Conservation (phyloP, 768 basidiomycete species). For the Termitomyces sp. region DNA sequence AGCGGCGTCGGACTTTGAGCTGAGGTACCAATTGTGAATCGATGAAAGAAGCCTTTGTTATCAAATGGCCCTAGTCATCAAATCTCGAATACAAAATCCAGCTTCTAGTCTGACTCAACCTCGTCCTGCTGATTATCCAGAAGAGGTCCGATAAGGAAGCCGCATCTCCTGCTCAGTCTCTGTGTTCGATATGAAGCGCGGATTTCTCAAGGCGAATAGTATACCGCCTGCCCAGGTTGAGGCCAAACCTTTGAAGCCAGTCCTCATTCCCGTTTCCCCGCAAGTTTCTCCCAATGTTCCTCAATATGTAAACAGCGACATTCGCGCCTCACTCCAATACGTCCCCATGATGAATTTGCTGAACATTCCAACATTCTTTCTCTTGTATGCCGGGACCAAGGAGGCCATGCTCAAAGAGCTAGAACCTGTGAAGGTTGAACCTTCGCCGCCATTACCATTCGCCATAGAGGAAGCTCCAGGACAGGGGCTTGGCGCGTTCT, state of each 20-base stretch:
- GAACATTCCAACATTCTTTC: not conserved
- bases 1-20: not conserved
- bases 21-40: not conserved
- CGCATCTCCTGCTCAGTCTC: not conserved
- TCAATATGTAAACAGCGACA: not conserved
- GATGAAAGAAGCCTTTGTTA: not conserved
- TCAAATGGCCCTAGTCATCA: not conserved
- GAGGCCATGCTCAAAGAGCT: not conserved
- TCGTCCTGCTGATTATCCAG: not conserved
- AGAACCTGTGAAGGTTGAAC: not conserved
- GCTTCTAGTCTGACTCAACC: not conserved
- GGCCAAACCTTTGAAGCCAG: not conserved
- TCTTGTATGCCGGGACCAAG: not conserved
- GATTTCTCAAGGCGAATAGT: not conserved
- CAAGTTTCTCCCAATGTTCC: too few relatives aligned
- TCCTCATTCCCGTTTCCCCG: not conserved
- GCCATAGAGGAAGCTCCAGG: conserved; percentile 1
- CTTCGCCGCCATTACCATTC: not conserved
- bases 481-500: conserved; percentile 8
- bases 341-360: not conserved
- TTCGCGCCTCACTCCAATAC: rapidly evolving
- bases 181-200: not conserved
- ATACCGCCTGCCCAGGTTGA: not conserved
- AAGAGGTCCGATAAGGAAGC: not conserved
- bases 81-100: not conserved